These are phyloP conservation scores for Panicum hallii DNA, from an alignment of 202 grass and related monocot species.

Conservation along the genomic window DNA sequence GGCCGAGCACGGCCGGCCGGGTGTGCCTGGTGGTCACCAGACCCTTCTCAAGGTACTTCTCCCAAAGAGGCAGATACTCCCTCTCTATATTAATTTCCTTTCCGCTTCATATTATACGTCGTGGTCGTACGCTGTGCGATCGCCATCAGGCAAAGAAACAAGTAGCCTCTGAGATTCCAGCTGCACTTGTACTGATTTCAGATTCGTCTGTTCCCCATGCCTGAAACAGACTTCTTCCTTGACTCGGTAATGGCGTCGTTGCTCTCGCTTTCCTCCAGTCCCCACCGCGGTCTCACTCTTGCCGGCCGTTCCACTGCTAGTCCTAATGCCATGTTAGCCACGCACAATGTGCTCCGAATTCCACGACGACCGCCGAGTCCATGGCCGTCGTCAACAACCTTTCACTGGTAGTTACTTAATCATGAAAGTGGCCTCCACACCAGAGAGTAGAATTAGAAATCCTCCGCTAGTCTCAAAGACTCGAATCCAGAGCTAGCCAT, in stretches of 20 bases:
- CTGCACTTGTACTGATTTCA: not conserved
- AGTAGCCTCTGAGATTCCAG: not conserved
- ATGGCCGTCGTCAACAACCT: not conserved
- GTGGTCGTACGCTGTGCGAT: not conserved
- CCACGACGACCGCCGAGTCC: conserved; percentile 7
- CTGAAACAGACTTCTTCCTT: not conserved
- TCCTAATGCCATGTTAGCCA: not conserved
- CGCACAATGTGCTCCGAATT: conserved; percentile 5
- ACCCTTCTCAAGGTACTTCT: no score
- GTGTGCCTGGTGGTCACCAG: no score
- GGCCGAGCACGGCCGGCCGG: no score
- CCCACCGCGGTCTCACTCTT: not conserved
- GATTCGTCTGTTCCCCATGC: not conserved
- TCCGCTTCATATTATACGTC: no score
- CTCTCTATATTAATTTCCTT: no score
- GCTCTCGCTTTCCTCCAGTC: not conserved
- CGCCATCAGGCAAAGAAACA: not conserved
- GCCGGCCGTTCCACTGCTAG: not conserved
- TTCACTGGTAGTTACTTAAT: not conserved
- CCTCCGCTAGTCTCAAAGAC: not conserved
- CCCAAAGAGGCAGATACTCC: no score
- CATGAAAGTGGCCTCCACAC: conserved; percentile 4
- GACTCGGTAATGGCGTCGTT: not conserved
- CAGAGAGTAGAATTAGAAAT: not conserved
- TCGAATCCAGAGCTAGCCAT: conserved; percentile 37